Conservation (phyloP, 208 protist species). For the Vickermania spadyakhi region DNA sequence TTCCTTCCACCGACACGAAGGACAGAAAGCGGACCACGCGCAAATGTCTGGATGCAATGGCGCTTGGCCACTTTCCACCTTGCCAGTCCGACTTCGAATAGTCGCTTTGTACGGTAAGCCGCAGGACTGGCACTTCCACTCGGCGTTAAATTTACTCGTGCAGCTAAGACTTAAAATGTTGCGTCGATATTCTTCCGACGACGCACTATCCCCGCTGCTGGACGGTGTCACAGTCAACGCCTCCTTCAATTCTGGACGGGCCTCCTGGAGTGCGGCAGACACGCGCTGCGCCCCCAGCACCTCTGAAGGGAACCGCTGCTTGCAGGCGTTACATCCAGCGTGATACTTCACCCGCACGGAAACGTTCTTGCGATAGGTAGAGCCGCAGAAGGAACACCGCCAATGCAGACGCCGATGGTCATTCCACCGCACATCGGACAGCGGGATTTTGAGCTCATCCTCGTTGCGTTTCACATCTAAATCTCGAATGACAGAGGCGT, state of each 20-base stretch:
- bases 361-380: conserved; percentile 66
- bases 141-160: conserved; percentile 65
- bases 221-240: conserved; percentile 23
- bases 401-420: conserved; percentile 83
- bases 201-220: background rate
- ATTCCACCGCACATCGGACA: conserved; percentile 74
- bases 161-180: conserved; percentile 41
- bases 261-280: conserved; percentile 15
- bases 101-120: conserved; percentile 45
- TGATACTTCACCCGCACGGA: conserved; percentile 77
- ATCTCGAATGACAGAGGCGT: conserved; percentile 60
- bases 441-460: conserved; percentile 65
- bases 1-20: conserved; percentile 45
- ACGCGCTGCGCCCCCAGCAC: conserved; percentile 47
- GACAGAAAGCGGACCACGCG: conserved; percentile 49
- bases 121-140: conserved; percentile 66
- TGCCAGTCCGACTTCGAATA: conserved; percentile 65
- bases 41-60: conserved; percentile 40
- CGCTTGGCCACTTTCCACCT: conserved; percentile 50
- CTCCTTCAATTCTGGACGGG: conserved; percentile 31
- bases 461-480: conserved; percentile 69
- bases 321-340: conserved; percentile 70
- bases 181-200: background rate
- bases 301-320: conserved; percentile 55
- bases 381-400: conserved; percentile 72